Base-by-base conservation (phyloP, 768 basidiomycete species). In the Lentinus brumalis region DNA sequence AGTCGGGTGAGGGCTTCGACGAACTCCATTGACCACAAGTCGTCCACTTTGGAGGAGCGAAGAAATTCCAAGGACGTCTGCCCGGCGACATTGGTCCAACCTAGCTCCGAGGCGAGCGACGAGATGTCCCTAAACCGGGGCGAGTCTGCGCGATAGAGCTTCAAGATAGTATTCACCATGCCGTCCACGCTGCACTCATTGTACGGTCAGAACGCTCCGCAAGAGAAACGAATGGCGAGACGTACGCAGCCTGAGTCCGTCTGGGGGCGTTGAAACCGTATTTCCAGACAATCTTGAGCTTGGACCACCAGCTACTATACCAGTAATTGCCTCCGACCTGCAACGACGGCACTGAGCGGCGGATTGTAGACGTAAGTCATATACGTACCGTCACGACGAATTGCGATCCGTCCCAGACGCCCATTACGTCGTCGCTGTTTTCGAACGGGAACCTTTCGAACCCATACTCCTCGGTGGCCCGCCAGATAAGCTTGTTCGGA, bases 371-470 rank as follows among this genome's bases (percentile, higher is more conserved):
- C n/a, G 47, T 50, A 40, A 18, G 50, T 63, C 38, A 21, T 7
- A 31, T 26, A 53, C 83, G 61, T 66, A 93, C 91, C 26, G 82
- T 79, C 56, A 92, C 70, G 26, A 91, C 69, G 53, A 96, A 83
- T 35, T 84, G 68, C 64, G 83, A 75, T 1, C 96, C 96, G 69
- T 97, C 91, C 93, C 92, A 96, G 52, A 96, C 79, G 1, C 87
- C 89, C 49, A 85, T 79, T 30, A 69, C 67, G 49, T 80, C 79
- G 38, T 82, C 82, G 29, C 81, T 76, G 26, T 82, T 74, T 30
- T 67, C 70, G 53, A 81, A 78, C 2, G 14, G 42, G 15, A 44
- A 16, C 6, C 15, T 15, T 4, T 82, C 84, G 18, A 96, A 78
- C 63, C 89, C 87, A 73, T 94, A 95, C 55, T 92, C 92, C 38